Conservation (phyloP, 2,329 filamentous ascomycete genomes). For the Diaporthe vaccinii region DNA sequence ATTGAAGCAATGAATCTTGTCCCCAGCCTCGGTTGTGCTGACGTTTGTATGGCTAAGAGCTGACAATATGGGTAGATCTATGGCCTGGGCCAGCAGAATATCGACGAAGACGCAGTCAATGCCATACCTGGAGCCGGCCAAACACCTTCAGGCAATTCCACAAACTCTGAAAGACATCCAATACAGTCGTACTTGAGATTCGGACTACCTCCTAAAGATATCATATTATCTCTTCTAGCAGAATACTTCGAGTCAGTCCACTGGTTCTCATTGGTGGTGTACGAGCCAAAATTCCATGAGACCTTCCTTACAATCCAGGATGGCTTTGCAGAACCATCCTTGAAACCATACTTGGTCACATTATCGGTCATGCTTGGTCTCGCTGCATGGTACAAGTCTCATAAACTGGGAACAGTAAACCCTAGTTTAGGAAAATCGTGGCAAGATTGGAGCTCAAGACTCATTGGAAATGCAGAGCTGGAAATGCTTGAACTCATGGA, state of each 20-base stretch:
- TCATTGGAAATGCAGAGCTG: background rate
- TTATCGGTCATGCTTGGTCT: background rate
- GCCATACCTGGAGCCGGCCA: background rate
- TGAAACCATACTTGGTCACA: background rate
- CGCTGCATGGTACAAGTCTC: background rate
- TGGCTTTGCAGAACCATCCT: background rate
- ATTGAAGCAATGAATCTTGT: too few species aligned
- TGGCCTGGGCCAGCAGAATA: background rate
- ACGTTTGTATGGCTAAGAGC: background rate
- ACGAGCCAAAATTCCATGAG: background rate
- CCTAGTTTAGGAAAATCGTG: background rate
- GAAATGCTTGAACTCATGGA: background rate
- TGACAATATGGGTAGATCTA: background rate
- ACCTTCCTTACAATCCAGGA: background rate
- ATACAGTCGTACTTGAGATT: background rate
- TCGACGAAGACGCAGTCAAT: background rate
- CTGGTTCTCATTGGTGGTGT: background rate
- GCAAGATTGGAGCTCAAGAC: background rate
- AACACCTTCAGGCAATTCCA: background rate
- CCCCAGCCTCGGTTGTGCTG: background rate
- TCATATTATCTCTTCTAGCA: background rate
- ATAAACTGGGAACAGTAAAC: background rate
- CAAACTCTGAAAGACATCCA: background rate
- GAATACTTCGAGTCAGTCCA: background rate
- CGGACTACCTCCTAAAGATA: background rate